Evolutionary conservation across 192 early-diverging fungal species (phyloP), one percentile per base, ranked within the genome.

Genomic region (Linnemannia exigua): DNA sequence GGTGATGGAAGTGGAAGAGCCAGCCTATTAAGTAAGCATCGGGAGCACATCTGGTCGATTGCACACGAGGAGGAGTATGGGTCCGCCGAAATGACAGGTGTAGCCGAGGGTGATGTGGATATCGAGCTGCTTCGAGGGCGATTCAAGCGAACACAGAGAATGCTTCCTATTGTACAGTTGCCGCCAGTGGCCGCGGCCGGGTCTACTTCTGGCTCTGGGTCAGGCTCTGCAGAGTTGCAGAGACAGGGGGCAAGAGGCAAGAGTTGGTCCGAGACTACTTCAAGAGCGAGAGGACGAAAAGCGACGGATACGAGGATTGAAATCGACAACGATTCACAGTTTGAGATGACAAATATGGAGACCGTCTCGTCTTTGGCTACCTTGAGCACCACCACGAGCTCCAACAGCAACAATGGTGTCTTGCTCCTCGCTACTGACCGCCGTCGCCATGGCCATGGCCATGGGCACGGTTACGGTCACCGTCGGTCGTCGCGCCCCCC

Each of bases 31-130:
- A 36, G 70, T 11, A 25, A 47, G 3, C 70, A 79, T 47, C 70
- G 77, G 2, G 77, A 79, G 20, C 70, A 79, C 38, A 72, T 79
- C 12, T 72, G 70, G 77, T 36, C 77, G n/a, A 47, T 71, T 15
- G 77, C 69, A 1, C 77, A 79, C 31, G 70, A 79, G 28, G 17
- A 79, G 17, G 77, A 79, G 38, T 71, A 79, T 33, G 68, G 69
- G 9, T 17, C n/a, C 5, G 37, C n/a, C 41, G 9, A 44, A 44
- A 44, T 9, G 6, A 44, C 5, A 1, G n/a, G 11, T 44, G 25
- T 7, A 15, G 41, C 22, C 9, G 41, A 44, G 19, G 44, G n/a
- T 63, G 36, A n/a, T 17, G 33, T 14, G 19, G 52, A 44, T 0
- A 44, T 37, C 16, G 67, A 1, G 11, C 31, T 63, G 5, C 16